Base-by-base conservation (phyloP, 1,284 basidiomycete genomes). In the Tilletia caries region DNA sequence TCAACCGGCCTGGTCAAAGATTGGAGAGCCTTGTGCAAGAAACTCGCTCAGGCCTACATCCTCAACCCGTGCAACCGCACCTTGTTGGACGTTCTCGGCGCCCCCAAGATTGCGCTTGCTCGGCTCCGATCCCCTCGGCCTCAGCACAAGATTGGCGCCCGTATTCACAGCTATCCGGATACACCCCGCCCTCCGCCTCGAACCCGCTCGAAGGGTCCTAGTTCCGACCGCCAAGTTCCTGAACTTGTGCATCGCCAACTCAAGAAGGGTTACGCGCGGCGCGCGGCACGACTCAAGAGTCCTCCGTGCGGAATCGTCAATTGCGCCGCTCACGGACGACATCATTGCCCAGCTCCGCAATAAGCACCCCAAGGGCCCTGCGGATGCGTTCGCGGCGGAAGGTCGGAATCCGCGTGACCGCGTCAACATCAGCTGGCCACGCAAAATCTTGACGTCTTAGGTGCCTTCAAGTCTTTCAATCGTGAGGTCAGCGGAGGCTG, bases 401-500 rank as follows among this genome's bases (percentile, higher is more conserved):
- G n/a, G n/a, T n/a, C n/a, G n/a, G n/a, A n/a, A n/a, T n/a, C n/a
- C n/a, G n/a, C n/a, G n/a, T n/a, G n/a, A n/a, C n/a, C n/a, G n/a
- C n/a, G n/a, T n/a, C n/a, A n/a, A n/a, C n/a, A n/a, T n/a, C n/a
- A n/a, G n/a, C n/a, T n/a, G n/a, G n/a, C n/a, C n/a, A n/a, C n/a
- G n/a, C n/a, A n/a, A n/a, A n/a, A n/a, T n/a, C n/a, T n/a, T 20
- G 46, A 50, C 18, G 46, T 50, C 6, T 3, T 50, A 23, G 20
- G 46, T 23, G 5, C 46, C 18, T 50, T 62, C 58, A 8, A 27
- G 10, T 25, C 8, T 27, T 62, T 34, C 33, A 20, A 20, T 3
- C 58, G 58, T n/a, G 58, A 62, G 10, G 58, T 62, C 27, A 34
- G 58, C 25, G 58, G 58, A 5, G 58, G 58, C 58, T 18, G 18